These are phyloP conservation scores for Pleurotus cornucopiae DNA, from an alignment of 768 basidiomycete genomes.

Conservation along the genomic window DNA sequence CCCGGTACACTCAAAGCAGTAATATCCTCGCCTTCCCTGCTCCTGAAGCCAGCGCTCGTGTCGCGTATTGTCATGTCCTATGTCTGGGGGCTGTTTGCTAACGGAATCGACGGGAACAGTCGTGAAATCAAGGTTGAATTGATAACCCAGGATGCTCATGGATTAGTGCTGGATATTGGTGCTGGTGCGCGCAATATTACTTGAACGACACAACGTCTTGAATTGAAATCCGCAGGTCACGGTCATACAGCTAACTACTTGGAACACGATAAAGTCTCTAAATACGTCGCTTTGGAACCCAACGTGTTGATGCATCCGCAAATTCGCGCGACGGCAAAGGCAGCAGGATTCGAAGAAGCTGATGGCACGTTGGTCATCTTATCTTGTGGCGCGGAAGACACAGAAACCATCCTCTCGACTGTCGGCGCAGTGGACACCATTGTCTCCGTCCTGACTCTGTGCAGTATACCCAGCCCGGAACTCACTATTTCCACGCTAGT, in stretches of 20 bases:
- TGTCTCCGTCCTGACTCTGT: conserved; percentile 62
- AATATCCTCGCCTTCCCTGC: conserved; percentile 33
- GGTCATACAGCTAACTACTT: conserved; percentile 66
- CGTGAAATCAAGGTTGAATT: conserved; percentile 39
- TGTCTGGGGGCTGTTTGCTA: conserved; percentile 51
- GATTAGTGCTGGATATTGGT: conserved; percentile 64
- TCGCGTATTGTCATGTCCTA: conserved; percentile 55
- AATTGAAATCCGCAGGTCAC: conserved; percentile 35
- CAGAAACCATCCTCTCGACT: conserved; percentile 38
- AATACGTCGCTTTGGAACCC: conserved; percentile 72
- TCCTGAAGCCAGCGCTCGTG: conserved; percentile 39
- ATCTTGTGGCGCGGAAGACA: conserved; percentile 60
- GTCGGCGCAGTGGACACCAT: conserved; percentile 49
- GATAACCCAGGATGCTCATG: conserved; percentile 50
- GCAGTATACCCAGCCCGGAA: conserved; percentile 57
- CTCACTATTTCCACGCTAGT: conserved; percentile 41
- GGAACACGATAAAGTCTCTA: conserved; percentile 46
- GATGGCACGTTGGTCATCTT: conserved; percentile 55
- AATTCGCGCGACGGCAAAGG: conserved; percentile 44
- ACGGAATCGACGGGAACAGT: conserved; percentile 35
- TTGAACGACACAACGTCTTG: conserved; percentile 6
- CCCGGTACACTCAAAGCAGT: conserved; percentile 25
- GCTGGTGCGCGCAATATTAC: conserved; percentile 40
- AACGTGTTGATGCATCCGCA: conserved; percentile 54
- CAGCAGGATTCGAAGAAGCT: conserved; percentile 48